Base-by-base conservation (phyloP, 345 rosid genomes). In the Dipteronia dyeriana region DNA sequence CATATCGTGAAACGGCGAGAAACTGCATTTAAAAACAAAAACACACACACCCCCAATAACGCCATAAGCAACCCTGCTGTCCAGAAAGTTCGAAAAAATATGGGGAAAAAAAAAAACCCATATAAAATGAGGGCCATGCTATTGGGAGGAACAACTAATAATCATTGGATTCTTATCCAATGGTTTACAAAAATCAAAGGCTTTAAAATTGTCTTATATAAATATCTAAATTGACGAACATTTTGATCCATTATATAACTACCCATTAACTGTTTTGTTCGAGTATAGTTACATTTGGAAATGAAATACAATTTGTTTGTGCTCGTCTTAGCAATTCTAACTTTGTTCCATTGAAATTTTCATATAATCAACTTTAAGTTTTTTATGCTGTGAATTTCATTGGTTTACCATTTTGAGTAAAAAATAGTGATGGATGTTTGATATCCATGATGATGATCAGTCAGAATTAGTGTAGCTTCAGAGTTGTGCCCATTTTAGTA, bases 1-100 rank as follows among this genome's bases (percentile, higher is more conserved):
- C 97, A 92, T 94, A 17, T 64, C 86, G 78, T 82, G 81, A 78
- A 84, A 73, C 34, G 12, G 74, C 82, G 82, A 82, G 68, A 68
- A 54, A 78, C 94, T 90, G 82, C 53, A 51, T 26, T 4, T 8
- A 29, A 70, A 20, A 34, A 67, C 13, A 64, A 67, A 67, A 2
- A 1, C 7, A 38, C n/a, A 71, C 19, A 56, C 16, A 26, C 23
- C 2, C 26, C 12, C 26, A 51, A 54, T 16, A 34, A 66, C 3
- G 4, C 11, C 39, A 43, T 64, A 10, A 73, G 63, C 68, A 64
- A 76, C 45, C 41, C 53, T 59, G 26, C 63, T 9, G 26, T 59
- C 26, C 63, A 59, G 10, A 22, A 59, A 59, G 26, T n/a, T 7
- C 0, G 5, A 2, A 49, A 49, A 31, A 31, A 31, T 29, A 49